Base-by-base conservation (phyloP, 2,329 filamentous ascomycete species). In the Epichloe typhina region DNA sequence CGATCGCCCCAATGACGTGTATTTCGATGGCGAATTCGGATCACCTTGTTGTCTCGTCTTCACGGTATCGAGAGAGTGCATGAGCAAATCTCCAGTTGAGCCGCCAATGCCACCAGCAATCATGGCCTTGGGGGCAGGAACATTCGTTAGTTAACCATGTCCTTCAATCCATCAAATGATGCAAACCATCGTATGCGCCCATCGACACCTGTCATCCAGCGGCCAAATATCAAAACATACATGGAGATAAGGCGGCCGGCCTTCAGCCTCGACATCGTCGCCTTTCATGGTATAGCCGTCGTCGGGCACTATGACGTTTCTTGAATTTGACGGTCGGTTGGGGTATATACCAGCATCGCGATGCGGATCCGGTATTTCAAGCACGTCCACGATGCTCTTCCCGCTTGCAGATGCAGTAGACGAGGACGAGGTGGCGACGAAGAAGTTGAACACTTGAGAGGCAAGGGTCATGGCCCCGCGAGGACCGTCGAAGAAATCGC, bases 41-140 rank as follows among this genome's bases (percentile, higher is more conserved):
- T 97, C 93, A 62, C 91, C 93, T 69, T 98, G 93, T 67, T 98
- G 94, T 59, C 93, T 81, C 45, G 93, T 98, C 72, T 98, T 98
- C 61, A 98, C 93, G 1, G 93, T 98, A 68, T 98, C 93, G 62
- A 98, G 79, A 44, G 91, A 97, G 72, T 98, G 93, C 93, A 98
- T 98, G 58, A 98, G 74, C 78, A 98, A 86, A 68, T 98, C 93
- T 53, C 94, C 93, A 51, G 86, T 94, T 15, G 87, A 90, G 49
- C 93, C 93, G 62, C 94, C 93, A 49, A 94, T 74, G 53, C 91
- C 93, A 62, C 93, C 93, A 36, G 93, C 93, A 62, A 98, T 76
- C 90, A 97, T 98, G 65, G 86, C 83, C 88, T 95, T 53, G 55
- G 50, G 55, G 50, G 55, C 49, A 48, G 23, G 21, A 40, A 52